These are phyloP conservation scores for Ceratonia siliqua DNA, from an alignment of 306 rosid genomes.

Conservation along the genomic window DNA sequence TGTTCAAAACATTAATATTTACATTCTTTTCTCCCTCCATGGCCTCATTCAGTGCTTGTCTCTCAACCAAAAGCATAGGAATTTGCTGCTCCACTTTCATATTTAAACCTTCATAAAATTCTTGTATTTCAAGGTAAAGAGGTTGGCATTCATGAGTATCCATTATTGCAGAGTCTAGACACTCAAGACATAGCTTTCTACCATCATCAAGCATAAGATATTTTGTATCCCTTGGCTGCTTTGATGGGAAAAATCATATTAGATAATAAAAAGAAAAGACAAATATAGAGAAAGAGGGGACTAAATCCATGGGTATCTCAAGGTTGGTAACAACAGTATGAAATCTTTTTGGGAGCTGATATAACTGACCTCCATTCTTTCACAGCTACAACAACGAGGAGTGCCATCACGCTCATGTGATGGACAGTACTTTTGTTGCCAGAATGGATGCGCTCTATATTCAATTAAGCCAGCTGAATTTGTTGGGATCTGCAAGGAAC, in stretches of 20 bases:
- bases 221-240: conserved; percentile 82
- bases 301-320: conserved; percentile 1
- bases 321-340: background rate
- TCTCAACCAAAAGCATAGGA: conserved; percentile 99
- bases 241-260: conserved; percentile 41
- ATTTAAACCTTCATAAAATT: conserved; percentile 86
- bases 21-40: conserved; percentile 97
- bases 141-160: conserved; percentile 98
- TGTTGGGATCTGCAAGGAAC: conserved; percentile 73
- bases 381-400: conserved; percentile 99
- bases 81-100: conserved; percentile 98
- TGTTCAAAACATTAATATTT: conserved; percentile 22
- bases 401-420: conserved; percentile 92
- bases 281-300: background rate
- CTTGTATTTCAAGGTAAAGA: conserved; percentile 95
- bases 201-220: conserved; percentile 94
- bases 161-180: conserved; percentile 95
- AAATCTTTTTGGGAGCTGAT: conserved; percentile 16
- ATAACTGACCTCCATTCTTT: conserved; percentile 94
- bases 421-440: conserved; percentile 92
- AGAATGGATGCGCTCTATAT: conserved; percentile 97
- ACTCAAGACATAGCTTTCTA: conserved; percentile 89
- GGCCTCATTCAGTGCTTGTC: conserved; percentile 97
- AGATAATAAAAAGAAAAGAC: conserved; percentile 19
- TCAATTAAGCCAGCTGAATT: conserved; percentile 88